phyloP scores from a whole-genome alignment of 352 stramenopile genomes.

The Phytophthora agathidicida region DNA sequence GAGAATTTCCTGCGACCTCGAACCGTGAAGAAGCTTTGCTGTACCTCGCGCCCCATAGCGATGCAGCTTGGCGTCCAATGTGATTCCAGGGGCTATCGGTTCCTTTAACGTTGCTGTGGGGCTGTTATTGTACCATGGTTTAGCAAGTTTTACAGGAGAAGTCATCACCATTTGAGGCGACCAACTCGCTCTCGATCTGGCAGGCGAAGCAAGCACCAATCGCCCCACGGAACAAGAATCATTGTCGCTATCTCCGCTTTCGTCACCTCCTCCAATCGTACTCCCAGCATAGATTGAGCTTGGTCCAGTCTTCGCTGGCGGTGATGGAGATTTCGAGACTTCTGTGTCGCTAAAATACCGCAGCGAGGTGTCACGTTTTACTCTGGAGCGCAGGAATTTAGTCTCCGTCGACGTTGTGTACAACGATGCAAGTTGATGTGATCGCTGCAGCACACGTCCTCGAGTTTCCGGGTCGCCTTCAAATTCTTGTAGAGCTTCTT shows the following conservation, averaged over 20 bases:
- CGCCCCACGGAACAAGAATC: background rate
- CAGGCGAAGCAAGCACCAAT: constrained; percentile 21
- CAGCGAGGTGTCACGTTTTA: constrained; percentile 10
- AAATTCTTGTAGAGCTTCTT: constrained; percentile 24
- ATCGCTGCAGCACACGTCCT: constrained; percentile 40
- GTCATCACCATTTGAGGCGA: background rate
- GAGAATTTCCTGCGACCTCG: constrained; percentile 15
- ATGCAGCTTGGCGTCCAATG: constrained; percentile 53
- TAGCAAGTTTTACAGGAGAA: constrained; percentile 28
- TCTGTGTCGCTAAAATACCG: background rate
- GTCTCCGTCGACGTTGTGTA: constrained; percentile 54
- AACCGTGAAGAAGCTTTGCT: constrained; percentile 31
- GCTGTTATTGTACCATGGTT: constrained; percentile 52
- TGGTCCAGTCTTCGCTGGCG: background rate
- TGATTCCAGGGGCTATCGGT: constrained; percentile 35
- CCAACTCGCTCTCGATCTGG: constrained; percentile 9
- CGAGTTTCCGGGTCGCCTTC: constrained; percentile 32
- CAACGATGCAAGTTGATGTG: constrained; percentile 49
- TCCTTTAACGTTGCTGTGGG: constrained; percentile 39
- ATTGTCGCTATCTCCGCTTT: constrained; percentile 23
- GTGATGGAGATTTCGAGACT: background rate
- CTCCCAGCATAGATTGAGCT: constrained; percentile 13
- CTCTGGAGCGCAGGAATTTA: constrained; percentile 42
- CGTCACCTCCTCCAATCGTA: constrained; percentile 14
- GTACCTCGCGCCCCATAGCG: constrained; percentile 52